These are phyloP conservation scores for Epithele typhae DNA, from an alignment of 768 basidiomycete species.

Conservation along the genomic window DNA sequence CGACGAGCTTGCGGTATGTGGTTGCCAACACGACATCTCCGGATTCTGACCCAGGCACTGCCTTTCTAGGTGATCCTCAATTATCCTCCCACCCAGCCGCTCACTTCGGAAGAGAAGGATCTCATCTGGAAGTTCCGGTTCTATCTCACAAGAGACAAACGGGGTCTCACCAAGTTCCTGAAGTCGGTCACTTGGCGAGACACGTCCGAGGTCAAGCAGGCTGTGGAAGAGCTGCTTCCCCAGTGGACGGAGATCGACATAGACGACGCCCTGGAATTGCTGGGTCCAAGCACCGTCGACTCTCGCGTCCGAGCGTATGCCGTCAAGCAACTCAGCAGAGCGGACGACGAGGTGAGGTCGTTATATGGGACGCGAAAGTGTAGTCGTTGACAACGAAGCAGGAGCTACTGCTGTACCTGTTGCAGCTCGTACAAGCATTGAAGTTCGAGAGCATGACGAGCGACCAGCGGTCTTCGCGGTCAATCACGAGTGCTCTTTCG, in stretches of 20 bases:
- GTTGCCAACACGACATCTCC: background rate
- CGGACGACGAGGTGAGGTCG: constrained; percentile 89
- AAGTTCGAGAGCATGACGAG: constrained; percentile 88
- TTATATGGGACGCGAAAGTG: background rate
- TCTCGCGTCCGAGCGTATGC: constrained; percentile 93
- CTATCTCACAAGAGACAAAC: constrained; percentile 87
- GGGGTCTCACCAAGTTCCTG: constrained; percentile 94
- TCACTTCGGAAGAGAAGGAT: constrained; percentile 92
- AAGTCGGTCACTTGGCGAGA: constrained; percentile 98
- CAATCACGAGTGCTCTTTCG: constrained; percentile 68
- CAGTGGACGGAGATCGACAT: constrained; percentile 97
- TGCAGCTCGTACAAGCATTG: constrained; percentile 96
- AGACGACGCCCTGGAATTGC: constrained; percentile 91
- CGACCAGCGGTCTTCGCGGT: constrained; percentile 72
- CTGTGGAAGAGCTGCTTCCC: constrained; percentile 91
- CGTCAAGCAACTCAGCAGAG: constrained; percentile 82
- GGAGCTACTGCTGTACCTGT: constrained; percentile 89
- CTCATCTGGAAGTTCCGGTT: constrained; percentile 99
- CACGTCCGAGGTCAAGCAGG: constrained; percentile 93
- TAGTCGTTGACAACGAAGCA: constrained; percentile 28
- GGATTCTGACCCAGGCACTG: background rate
- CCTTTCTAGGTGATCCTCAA: constrained; percentile 75
- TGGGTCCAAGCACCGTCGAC: constrained; percentile 87
- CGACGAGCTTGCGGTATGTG: constrained; percentile 82
- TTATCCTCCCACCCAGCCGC: constrained; percentile 82